Base-by-base conservation (phyloP, 495 filamentous ascomycete species). In the Neurospora pannonica region DNA sequence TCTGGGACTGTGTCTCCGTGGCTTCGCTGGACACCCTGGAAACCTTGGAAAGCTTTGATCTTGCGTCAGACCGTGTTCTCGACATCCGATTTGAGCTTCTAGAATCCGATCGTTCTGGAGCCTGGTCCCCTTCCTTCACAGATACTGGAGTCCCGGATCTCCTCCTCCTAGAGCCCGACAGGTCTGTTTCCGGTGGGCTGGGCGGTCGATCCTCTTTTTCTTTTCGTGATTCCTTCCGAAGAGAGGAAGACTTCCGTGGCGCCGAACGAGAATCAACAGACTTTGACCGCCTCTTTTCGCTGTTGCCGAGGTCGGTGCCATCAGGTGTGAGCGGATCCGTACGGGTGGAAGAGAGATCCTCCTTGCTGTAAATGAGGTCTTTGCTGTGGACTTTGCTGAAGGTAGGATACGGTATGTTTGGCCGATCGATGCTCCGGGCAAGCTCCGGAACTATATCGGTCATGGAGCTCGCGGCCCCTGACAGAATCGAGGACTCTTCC, bases 351-450 rank as follows among this genome's bases (percentile, higher is more conserved):
- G 78, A 81, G 71, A 89, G 71, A 75, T 90, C 88, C 73, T 90
- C 89, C 76, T 87, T 86, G 79, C 87, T 89, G 70, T 86, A 84
- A 43, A 97, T 85, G 70, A 89, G 87, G 79, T 97, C 94, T 80
- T 93, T 95, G 87, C 93, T 96, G 80, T 97, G 92, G 42, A 91
- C 90, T 81, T 97, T 97, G 79, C 92, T 95, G 84, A 97, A 96
- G 21, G 85, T 87, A 5, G 95, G 94, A 79, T 98, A 98, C 15
- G 94, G 91, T 31, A 92, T 81, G 84, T 88, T 93, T 75, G 88
- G 86, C 72, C 87, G 79, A 17, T 84, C 84, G 34, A 83, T 77
- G 31, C 81, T 81, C 71, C 85, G 80, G 28, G 81, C 67, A 17
- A 88, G 79, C 79, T 89, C 87, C 70, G 86, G 85, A 8, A 87